phyloP scores from a whole-genome alignment of 208 protist genomes.

The Jaenimonas drosophilae region DNA sequence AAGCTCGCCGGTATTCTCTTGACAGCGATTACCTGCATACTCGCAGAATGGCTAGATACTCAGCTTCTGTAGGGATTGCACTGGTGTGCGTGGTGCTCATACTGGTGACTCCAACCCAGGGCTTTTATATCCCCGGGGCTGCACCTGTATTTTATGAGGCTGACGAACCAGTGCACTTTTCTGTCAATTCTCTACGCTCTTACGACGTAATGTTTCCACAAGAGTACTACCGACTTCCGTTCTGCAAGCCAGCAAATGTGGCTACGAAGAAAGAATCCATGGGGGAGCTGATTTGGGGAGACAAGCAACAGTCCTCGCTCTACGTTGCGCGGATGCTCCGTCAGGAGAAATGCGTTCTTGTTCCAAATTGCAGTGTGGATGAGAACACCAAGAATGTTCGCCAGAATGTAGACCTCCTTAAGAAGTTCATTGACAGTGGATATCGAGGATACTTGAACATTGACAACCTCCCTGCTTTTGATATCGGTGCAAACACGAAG shows the following conservation, averaged over 20 bases:
- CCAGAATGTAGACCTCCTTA: conserved; percentile 14
- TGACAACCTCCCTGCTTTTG: conserved; percentile 72
- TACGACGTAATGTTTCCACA: conserved; percentile 44
- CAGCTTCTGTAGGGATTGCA: too few relatives aligned
- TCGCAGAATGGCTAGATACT: too few relatives aligned
- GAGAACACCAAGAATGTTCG: conserved; percentile 19
- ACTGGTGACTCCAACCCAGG: conserved; percentile 1
- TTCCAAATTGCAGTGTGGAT: conserved; percentile 29
- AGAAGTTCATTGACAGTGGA: conserved; percentile 45
- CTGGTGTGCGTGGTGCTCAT: too few relatives aligned
- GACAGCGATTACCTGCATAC: too few relatives aligned
- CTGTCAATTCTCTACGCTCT: conserved; percentile 68
- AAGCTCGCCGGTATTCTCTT: too few relatives aligned
- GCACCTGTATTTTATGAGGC: conserved; percentile 36
- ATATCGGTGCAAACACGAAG: conserved; percentile 11
- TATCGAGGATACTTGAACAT: conserved; percentile 83
- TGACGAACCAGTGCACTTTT: conserved; percentile 28
- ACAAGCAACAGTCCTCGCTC: conserved; percentile 57
- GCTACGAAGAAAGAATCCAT: conserved; percentile 28
- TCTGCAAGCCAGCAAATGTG: conserved; percentile 31
- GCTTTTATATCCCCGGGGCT: conserved; percentile 56
- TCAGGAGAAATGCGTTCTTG: conserved; percentile 21
- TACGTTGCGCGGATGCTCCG: conserved; percentile 49
- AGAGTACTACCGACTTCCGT: conserved; percentile 64
- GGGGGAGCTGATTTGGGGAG: conserved; percentile 77